Base-by-base conservation (phyloP, 2,329 filamentous ascomycete genomes). In the Neonectria faginata region DNA sequence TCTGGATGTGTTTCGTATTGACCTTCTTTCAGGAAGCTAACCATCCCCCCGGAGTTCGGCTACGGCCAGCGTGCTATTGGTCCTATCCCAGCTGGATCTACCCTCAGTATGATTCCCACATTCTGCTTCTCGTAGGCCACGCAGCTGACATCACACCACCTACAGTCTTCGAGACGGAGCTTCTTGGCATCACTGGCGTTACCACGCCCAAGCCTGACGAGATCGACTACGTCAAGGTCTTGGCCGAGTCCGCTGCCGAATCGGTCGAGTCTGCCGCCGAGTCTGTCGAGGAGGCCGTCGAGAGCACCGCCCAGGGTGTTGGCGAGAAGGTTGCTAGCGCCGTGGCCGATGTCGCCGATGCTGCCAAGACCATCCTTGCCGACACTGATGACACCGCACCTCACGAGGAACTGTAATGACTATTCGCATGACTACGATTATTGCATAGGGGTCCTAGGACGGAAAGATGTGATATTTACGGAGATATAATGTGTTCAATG, bases 111-210 rank as follows among this genome's bases (percentile, higher is more conserved):
- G 85, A 48, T 70, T 72, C 39, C 44, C 44, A 52, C 44, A 52
- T 60, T 56, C 53, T 41, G n/a, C 39, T 27, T 60, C 44, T 54
- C 27, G 41, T 64, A 54, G 53, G 68, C 70, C 61, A 74, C 60
- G 51, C 45, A 56, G 47, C 44, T 54, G 51, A 69, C 51, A 29
- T 31, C 29, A 47, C 12, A 58, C 41, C 12, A 58, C 41, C 29
- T 57, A 50, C 73, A 91, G 89, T 98, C 57, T 97, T 98, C 77
- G 93, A 97, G 83, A 97, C 94, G 50, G 93, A 97, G 81, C 83
- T 98, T 70, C 84, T 97, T 74, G 90, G 87, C 60, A 97, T 98
- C 75, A 84, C 89, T 16, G 94, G 94, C 31, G 92, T 95, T 29
- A 77, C 78, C 14, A 76, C 73, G 18, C 76, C 79, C 12, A 76